Evolutionary conservation across 805 yeast species (phyloP).

Genomic region (Candida xiaguanensis): DNA sequence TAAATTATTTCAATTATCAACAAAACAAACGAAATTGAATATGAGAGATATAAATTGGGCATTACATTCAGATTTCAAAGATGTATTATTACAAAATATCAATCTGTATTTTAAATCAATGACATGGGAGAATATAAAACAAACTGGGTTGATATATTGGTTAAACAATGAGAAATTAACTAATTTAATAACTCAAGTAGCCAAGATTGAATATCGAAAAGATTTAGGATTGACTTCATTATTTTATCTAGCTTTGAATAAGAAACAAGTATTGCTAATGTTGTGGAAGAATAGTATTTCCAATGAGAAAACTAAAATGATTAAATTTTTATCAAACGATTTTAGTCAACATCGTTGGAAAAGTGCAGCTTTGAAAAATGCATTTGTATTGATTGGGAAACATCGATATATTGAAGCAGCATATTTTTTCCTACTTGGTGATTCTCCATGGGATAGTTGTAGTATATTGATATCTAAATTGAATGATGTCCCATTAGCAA

Average conservation of each 20-base stretch:
- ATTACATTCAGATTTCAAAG: slow-evolving; percentile 74
- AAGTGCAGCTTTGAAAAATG: slow-evolving; percentile 88
- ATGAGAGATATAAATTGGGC: slow-evolving; percentile 91
- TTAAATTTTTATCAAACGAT: slow-evolving; percentile 73
- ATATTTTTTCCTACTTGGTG: slow-evolving; percentile 78
- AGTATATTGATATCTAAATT: slow-evolving; percentile 67
- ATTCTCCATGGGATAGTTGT: slow-evolving; percentile 70
- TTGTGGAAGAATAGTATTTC: slow-evolving; percentile 81
- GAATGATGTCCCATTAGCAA: slow-evolving; percentile 67
- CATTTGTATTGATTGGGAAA: slow-evolving; percentile 83
- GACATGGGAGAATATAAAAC: slow-evolving; percentile 58
- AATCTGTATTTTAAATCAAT: slow-evolving; percentile 44
- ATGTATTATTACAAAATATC: slow-evolving; percentile 52
- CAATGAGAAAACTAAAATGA: slow-evolving; percentile 78
- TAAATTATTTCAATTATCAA: slow-evolving; percentile 53
- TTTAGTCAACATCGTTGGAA: slow-evolving; percentile 75
- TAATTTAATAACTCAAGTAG: slow-evolving; percentile 59
- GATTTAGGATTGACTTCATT: slow-evolving; percentile 71
- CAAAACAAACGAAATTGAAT: slow-evolving; percentile 51
- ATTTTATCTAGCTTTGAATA: slow-evolving; percentile 72
- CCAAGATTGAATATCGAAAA: slow-evolving; percentile 63
- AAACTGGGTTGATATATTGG: slow-evolving; percentile 75
- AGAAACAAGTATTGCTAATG: slow-evolving; percentile 72
- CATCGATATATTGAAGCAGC: slow-evolving; percentile 89
- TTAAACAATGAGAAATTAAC: slow-evolving; percentile 26